Conservation (phyloP, 2,329 filamentous ascomycete genomes). For the Colletotrichum endophyticum region DNA sequence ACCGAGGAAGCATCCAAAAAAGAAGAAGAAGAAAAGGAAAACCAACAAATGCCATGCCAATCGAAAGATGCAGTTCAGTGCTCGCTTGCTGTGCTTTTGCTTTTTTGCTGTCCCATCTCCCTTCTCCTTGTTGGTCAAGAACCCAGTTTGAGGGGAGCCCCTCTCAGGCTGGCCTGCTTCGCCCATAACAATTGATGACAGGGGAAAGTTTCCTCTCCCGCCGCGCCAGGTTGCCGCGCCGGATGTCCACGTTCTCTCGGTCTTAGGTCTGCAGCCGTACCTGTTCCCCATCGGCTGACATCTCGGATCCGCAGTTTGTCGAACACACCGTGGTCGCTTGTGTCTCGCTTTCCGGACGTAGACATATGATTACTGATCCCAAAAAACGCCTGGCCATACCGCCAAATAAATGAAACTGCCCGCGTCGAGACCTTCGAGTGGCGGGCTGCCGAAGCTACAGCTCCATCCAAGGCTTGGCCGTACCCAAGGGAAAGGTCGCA, state of each 20-base stretch:
- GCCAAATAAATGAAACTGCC: not conserved
- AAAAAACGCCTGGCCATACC: not conserved
- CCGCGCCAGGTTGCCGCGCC: not conserved
- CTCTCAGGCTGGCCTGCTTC: not conserved
- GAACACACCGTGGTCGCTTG: not conserved
- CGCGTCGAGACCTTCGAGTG: not conserved
- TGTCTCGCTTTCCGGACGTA: not conserved
- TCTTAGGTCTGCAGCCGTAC: not conserved
- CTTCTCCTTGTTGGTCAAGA: not conserved
- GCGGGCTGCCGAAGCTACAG: not conserved
- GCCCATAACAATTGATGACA: not conserved
- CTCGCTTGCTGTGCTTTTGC: slow-evolving; percentile 18
- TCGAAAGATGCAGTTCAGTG: not conserved
- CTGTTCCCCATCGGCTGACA: not conserved
- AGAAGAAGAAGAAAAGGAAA: not conserved
- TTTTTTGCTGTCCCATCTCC: not conserved
- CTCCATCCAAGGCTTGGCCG: not conserved
- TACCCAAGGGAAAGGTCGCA: not conserved
- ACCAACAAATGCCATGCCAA: not conserved
- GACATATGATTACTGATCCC: not conserved
- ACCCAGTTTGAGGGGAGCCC: not conserved
- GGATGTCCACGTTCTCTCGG: not conserved
- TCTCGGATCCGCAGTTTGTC: not conserved
- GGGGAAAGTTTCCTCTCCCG: not conserved
- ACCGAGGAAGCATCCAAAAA: not conserved